Evolutionary conservation across 148 eudicot genomes (phyloP).

Genomic region (Euryodendron excelsum): DNA sequence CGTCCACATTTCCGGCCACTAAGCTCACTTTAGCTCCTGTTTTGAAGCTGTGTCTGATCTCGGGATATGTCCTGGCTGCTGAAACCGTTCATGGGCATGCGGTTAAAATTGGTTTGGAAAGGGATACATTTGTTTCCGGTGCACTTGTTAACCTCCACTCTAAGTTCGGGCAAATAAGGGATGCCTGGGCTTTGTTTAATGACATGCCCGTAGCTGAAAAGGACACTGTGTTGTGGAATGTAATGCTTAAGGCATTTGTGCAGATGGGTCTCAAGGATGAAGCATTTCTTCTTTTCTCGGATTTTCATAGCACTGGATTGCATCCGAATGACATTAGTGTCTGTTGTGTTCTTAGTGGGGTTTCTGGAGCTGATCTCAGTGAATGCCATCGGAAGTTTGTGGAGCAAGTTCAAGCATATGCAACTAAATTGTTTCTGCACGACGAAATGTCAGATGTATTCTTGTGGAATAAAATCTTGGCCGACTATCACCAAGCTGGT

Average conservation of each 20-base stretch:
- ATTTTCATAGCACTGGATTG: slow-evolving; percentile 24
- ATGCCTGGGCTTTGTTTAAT: slow-evolving; percentile 24
- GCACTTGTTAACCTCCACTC: slow-evolving; percentile 26
- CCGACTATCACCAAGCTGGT: slow-evolving; percentile 15
- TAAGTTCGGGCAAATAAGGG: slow-evolving; percentile 14
- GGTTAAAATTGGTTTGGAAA: slow-evolving; percentile 23
- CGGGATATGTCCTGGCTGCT: slow-evolving; percentile 14
- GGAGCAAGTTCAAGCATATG: slow-evolving; percentile 18
- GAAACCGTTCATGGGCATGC: slow-evolving; percentile 23
- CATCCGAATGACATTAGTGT: slow-evolving; percentile 17
- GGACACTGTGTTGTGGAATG: slow-evolving; percentile 29
- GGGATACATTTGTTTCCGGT: slow-evolving; percentile 25
- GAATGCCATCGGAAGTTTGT: neutral
- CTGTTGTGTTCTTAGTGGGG: slow-evolving; percentile 12
- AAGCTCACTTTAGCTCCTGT: slow-evolving; percentile 25
- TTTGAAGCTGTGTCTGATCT: slow-evolving; percentile 24
- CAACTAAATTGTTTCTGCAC: slow-evolving; percentile 9
- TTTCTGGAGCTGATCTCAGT: slow-evolving; percentile 1
- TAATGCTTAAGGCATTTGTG: slow-evolving; percentile 21
- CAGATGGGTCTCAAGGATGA: slow-evolving; percentile 17
- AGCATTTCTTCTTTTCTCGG: slow-evolving; percentile 15
- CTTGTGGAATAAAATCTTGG: slow-evolving; percentile 11
- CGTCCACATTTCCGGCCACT: neutral
- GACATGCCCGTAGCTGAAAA: slow-evolving; percentile 19
- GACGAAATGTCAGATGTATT: slow-evolving; percentile 6